Percentiles rank a stretch among this genome's conserved stretches.
Evolutionary conservation across 306 rosid species (phyloP).

Genomic region (Sindora glabra): DNA sequence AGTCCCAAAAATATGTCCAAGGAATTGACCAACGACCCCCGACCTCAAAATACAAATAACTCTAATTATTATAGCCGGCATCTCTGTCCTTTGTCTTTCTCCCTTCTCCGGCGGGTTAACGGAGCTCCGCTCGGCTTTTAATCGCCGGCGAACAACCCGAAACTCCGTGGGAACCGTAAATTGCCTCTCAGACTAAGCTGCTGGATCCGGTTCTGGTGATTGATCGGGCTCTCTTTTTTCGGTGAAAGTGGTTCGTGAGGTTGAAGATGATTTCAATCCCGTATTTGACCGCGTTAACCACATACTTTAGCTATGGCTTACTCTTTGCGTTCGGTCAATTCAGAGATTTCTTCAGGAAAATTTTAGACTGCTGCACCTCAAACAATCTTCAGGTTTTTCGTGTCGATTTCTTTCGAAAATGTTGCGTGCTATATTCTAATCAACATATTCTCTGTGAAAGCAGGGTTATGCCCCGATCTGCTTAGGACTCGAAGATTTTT

Average conservation of each 20-base stretch:
- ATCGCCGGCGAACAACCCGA: background rate
- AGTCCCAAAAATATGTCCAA: no score
- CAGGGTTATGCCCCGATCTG: slow-evolving; percentile 93
- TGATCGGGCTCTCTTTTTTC: background rate
- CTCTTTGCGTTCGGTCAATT: slow-evolving; percentile 84
- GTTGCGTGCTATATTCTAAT: no score
- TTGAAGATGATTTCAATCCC: slow-evolving; percentile 61
- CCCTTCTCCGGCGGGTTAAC: background rate
- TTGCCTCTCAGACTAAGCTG: background rate
- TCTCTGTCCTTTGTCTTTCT: background rate
- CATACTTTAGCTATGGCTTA: slow-evolving; percentile 86
- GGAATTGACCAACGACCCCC: no score
- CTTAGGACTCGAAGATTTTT: slow-evolving; percentile 87
- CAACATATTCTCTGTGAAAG: background rate
- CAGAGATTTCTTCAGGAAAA: slow-evolving; percentile 71
- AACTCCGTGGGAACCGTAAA: background rate
- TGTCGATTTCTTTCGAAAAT: background rate
- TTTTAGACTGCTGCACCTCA: slow-evolving; percentile 55
- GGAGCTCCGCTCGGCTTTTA: background rate
- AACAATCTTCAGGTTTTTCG: slow-evolving; percentile 57
- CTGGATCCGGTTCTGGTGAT: background rate
- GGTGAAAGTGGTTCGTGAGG: no score
- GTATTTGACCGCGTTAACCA: slow-evolving; percentile 78
- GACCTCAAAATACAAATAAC: no score
- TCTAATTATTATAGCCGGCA: background rate